These are phyloP conservation scores for Hymenoscyphus repandus DNA, from an alignment of 2,329 filamentous ascomycete genomes.

Conservation along the genomic window DNA sequence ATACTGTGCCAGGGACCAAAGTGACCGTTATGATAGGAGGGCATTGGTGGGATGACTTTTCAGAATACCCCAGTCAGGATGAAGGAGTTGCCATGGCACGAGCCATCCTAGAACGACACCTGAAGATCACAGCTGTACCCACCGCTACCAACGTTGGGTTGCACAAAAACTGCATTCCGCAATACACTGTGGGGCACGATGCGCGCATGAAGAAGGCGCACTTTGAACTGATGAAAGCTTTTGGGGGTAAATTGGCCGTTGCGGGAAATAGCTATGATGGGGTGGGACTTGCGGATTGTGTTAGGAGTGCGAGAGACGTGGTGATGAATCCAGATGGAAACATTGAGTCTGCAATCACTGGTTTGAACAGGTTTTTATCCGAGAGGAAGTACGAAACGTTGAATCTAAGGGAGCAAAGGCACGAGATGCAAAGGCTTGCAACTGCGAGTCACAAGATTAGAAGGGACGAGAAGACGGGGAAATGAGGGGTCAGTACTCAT, in stretches of 20 bases:
- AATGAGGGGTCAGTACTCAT: too few species aligned
- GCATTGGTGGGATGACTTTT: slow-evolving; percentile 75
- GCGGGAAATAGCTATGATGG: slow-evolving; percentile 46
- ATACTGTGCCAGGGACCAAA: slow-evolving; percentile 64
- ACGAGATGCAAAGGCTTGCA: too few species aligned
- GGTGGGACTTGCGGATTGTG: slow-evolving; percentile 46
- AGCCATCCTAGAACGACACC: slow-evolving; percentile 64
- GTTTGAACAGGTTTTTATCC: slow-evolving; percentile 33
- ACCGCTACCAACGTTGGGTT: slow-evolving; percentile 56
- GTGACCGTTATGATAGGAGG: slow-evolving; percentile 93
- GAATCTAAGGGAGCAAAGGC: too few species aligned
- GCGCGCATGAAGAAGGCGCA: slow-evolving; percentile 26
- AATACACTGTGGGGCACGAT: slow-evolving; percentile 75
- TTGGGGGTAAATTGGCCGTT: slow-evolving; percentile 31
- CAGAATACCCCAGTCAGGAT: slow-evolving; percentile 54
- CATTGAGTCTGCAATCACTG: slow-evolving; percentile 30
- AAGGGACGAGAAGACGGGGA: too few species aligned
- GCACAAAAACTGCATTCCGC: slow-evolving; percentile 75
- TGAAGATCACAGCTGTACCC: slow-evolving; percentile 61
- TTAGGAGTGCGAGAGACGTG: slow-evolving; percentile 52
- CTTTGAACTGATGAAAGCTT: slow-evolving; percentile 26
- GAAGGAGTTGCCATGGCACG: slow-evolving; percentile 67
- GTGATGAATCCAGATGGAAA: slow-evolving; percentile 36
- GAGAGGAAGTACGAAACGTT: slow-evolving; percentile 2
- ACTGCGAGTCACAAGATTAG: too few species aligned